Percentiles rank a stretch among this genome's conserved stretches.
These are phyloP conservation scores for Rutstroemia sp. DNA, from an alignment of 2,329 filamentous ascomycete genomes.

Conservation along the genomic window DNA sequence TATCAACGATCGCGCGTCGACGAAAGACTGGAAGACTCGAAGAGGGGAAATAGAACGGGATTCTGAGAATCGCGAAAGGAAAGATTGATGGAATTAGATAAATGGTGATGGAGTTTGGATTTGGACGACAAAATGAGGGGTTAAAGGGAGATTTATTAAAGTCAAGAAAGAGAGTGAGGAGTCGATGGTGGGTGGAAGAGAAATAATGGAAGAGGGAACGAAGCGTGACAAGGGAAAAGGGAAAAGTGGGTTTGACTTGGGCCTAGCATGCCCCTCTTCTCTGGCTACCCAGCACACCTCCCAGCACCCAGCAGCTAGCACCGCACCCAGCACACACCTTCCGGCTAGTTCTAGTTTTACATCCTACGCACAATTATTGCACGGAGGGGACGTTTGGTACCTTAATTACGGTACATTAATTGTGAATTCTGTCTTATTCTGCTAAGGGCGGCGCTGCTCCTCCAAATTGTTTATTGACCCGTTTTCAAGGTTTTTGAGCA, in stretches of 20 bases:
- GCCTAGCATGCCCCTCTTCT: constrained; percentile 4
- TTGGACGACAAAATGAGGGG: constrained; percentile 9
- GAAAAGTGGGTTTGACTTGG: constrained; percentile 15
- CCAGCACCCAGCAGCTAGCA: not conserved
- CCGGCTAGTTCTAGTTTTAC: no score
- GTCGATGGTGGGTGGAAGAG: constrained; percentile 19
- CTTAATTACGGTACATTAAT: no score
- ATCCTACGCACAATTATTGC: no score
- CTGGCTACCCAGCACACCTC: no score
- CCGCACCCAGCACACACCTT: no score
- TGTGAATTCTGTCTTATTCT: no score
- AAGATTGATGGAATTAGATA: constrained; percentile 7
- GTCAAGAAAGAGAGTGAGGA: constrained; percentile 13
- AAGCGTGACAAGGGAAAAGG: constrained; percentile 9
- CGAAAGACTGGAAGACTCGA: not conserved
- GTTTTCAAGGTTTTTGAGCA: no score
- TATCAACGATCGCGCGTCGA: constrained; percentile 20
- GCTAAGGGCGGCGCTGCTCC: no score
- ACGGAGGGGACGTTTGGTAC: no score
- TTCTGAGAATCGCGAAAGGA: constrained; percentile 20
- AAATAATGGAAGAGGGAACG: constrained; percentile 14
- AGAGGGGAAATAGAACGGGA: constrained; percentile 7
- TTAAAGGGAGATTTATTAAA: constrained; percentile 23
- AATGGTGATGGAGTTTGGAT: constrained; percentile 14
- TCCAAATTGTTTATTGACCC: no score